A percentile compares a stretch with the other conserved stretches of the same genome.
These are phyloP conservation scores for Tagetes erecta DNA, from an alignment of 129 eudicot species.

Conservation along the genomic window DNA sequence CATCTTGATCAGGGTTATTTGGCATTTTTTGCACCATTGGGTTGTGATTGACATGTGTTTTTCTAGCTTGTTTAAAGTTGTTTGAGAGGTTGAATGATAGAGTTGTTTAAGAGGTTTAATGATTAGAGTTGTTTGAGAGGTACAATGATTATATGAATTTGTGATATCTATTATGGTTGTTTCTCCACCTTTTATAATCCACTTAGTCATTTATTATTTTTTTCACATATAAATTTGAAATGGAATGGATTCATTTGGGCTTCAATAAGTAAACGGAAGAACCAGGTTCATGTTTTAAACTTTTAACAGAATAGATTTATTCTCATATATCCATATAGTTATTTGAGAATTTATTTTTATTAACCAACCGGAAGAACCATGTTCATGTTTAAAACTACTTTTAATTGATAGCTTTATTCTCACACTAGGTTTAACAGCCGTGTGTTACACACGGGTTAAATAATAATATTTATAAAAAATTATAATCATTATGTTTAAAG, in stretches of 20 bases:
- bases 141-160: too few species aligned
- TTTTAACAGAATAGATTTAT: slow-evolving; percentile 5
- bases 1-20: slow-evolving; percentile 33
- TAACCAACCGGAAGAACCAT: too few species aligned
- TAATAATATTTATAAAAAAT: too few species aligned
- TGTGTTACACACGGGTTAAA: too few species aligned
- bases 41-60: slow-evolving; percentile 24
- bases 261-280: slow-evolving; percentile 12
- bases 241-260: slow-evolving; percentile 3
- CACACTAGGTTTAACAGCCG: too few species aligned
- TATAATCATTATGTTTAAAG: too few species aligned
- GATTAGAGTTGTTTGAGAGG: too few species aligned
- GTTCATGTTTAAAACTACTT: too few species aligned
- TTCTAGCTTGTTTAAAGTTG: background rate
- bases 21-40: slow-evolving; percentile 48
- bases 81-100: background rate
- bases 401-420: too few species aligned
- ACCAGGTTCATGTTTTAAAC: slow-evolving; percentile 25
- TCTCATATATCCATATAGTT: background rate
- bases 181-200: slow-evolving; percentile 16
- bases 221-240: too few species aligned
- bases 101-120: background rate
- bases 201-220: background rate
- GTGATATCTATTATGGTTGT: background rate
- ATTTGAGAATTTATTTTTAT: background rate